A percentile compares a stretch with the other conserved stretches of the same genome.
phyloP scores from a whole-genome alignment of 345 rosid genomes.

The Angophora floribunda region DNA sequence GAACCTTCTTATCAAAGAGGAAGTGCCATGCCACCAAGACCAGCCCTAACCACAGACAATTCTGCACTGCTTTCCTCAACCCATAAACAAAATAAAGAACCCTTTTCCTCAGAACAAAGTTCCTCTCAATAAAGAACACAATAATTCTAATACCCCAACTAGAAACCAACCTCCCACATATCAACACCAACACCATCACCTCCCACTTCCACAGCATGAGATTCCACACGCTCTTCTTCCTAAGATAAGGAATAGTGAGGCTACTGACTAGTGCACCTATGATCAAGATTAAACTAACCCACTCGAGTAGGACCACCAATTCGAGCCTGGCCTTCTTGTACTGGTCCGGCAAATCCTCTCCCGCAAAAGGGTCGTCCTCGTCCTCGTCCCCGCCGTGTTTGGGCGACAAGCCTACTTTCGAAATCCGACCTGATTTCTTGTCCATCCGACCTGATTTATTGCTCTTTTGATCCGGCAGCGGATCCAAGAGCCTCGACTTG shows the following conservation, averaged over 20 bases:
- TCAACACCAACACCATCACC: constrained; percentile 44
- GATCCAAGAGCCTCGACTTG: constrained; percentile 33
- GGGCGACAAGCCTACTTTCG: neutral
- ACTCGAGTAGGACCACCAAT: constrained; percentile 27
- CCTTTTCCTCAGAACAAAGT: constrained; percentile 51
- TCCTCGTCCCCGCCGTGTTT: constrained; percentile 21
- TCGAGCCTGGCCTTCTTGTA: constrained; percentile 21
- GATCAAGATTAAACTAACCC: constrained; percentile 41
- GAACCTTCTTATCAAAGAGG: constrained; percentile 44
- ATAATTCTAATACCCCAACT: constrained; percentile 50
- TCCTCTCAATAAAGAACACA: constrained; percentile 59
- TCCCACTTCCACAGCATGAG: constrained; percentile 70
- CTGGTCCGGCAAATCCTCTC: constrained; percentile 50
- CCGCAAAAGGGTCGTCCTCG: constrained; percentile 52
- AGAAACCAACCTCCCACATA: constrained; percentile 66
- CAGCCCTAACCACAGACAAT: constrained; percentile 64
- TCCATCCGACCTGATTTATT: neutral
- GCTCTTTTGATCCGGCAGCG: neutral
- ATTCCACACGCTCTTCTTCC: constrained; percentile 15
- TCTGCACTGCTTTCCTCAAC: constrained; percentile 44
- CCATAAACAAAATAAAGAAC: constrained; percentile 63
- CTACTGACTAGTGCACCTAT: constrained; percentile 26
- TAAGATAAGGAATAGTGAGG: constrained; percentile 25
- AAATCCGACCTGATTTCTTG: constrained; percentile 16
- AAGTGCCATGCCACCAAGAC: constrained; percentile 58